These are phyloP conservation scores for Cladophialophora yegresii DNA, from an alignment of 2,329 filamentous ascomycete genomes.

Conservation along the genomic window DNA sequence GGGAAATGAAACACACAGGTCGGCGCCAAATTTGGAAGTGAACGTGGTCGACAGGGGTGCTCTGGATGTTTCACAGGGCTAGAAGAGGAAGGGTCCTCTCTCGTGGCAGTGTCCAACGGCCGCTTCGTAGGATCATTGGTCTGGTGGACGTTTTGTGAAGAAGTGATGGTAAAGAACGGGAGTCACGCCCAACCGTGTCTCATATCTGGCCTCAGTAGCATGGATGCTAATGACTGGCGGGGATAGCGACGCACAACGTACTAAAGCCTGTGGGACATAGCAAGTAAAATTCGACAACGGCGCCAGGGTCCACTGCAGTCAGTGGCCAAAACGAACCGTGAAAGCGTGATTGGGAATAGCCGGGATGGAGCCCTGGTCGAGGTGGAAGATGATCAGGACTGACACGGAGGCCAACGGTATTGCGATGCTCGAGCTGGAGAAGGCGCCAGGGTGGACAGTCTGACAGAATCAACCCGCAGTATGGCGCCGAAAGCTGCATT, in stretches of 20 bases:
- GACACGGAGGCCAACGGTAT: constrained; percentile 18
- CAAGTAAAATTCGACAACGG: constrained; percentile 32
- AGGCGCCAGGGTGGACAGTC: constrained; percentile 15
- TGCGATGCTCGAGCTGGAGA: constrained; percentile 9
- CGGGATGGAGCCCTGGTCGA: constrained; percentile 16
- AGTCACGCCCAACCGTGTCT: constrained; percentile 27
- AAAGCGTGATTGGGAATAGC: constrained; percentile 22
- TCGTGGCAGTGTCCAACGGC: constrained; percentile 20
- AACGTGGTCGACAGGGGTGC: constrained; percentile 26
- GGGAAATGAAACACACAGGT: constrained; percentile 31
- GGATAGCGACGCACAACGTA: constrained; percentile 28
- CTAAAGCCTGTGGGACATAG: constrained; percentile 27
- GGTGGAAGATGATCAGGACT: constrained; percentile 22
- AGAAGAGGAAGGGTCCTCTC: constrained; percentile 22
- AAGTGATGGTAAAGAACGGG: constrained; percentile 20
- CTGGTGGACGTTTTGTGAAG: constrained; percentile 10
- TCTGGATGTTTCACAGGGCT: constrained; percentile 27
- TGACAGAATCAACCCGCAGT: constrained; percentile 6
- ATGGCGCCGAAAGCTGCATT: neutral
- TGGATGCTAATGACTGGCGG: constrained; percentile 26
- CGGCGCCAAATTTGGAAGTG: constrained; percentile 33
- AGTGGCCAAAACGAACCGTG: constrained; percentile 24
- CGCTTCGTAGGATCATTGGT: constrained; percentile 23
- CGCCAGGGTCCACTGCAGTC: constrained; percentile 21
- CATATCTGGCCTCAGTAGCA: constrained; percentile 26